Evolutionary conservation across 2,329 filamentous ascomycete species (phyloP).

Genomic region (Alternaria consortialis): DNA sequence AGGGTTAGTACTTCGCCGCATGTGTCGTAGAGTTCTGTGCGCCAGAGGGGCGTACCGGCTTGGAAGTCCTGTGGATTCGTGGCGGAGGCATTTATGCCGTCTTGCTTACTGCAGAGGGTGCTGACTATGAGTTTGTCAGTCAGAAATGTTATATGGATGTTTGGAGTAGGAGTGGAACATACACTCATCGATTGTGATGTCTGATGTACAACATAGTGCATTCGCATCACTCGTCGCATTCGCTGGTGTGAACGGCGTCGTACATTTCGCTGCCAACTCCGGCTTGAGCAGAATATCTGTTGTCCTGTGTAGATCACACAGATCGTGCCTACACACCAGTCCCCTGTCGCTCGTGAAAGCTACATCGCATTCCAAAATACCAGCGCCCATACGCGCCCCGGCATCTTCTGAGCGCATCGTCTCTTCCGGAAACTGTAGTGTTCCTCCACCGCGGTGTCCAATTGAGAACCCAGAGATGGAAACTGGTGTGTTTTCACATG

Average conservation of each 20-base stretch:
- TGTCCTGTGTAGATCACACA: constrained; percentile 74
- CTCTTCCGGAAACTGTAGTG: constrained; percentile 72
- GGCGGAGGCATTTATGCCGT: constrained; percentile 68
- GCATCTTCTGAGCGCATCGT: constrained; percentile 67
- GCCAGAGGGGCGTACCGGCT: constrained; percentile 64
- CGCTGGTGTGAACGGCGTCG: constrained; percentile 67
- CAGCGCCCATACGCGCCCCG: constrained; percentile 72
- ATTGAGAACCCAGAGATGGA: constrained; percentile 66
- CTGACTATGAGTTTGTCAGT: constrained; percentile 5
- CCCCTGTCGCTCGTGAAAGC: constrained; percentile 70
- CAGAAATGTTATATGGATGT: not conserved
- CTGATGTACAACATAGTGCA: constrained; percentile 29
- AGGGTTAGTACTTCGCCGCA: constrained; percentile 68
- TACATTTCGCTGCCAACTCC: constrained; percentile 71
- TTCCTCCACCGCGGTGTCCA: constrained; percentile 65
- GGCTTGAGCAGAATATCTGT: constrained; percentile 72
- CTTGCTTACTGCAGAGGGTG: constrained; percentile 32
- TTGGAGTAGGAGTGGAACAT: not conserved
- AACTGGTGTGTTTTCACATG: constrained; percentile 65
- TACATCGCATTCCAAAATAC: constrained; percentile 73
- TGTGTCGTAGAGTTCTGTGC: constrained; percentile 69
- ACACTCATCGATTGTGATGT: constrained; percentile 31
- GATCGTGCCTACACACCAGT: constrained; percentile 73
- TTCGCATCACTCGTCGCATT: constrained; percentile 30
- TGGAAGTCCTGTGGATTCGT: constrained; percentile 65